phyloP scores from a whole-genome alignment of 2,329 filamentous ascomycete genomes.

The Fusarium miscanthi region DNA sequence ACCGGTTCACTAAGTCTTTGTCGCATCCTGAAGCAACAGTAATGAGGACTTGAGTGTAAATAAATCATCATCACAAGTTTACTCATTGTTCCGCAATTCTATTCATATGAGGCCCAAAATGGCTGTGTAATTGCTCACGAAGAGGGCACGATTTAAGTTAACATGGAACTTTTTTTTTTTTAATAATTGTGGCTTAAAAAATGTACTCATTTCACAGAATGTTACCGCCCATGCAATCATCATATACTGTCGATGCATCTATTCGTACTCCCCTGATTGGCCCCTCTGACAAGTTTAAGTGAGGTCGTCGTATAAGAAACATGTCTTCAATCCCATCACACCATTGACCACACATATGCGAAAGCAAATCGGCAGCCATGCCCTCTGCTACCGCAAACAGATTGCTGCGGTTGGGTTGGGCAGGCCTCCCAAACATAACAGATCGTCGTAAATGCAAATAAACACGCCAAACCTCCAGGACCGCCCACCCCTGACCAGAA shows the following conservation, averaged over 20 bases:
- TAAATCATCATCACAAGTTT: neutral
- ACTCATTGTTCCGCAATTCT: neutral
- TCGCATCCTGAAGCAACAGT: neutral
- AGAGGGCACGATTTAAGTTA: neutral
- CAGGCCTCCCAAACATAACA: conserved; percentile 10
- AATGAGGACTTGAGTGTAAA: neutral
- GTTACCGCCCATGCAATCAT: conserved; percentile 23
- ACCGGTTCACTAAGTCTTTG: conserved; percentile 15
- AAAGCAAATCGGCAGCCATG: conserved; percentile 3
- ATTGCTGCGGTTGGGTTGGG: neutral
- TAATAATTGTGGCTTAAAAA: neutral
- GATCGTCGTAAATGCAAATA: conserved; percentile 35
- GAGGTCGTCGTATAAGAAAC: conserved; percentile 1
- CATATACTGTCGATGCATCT: conserved; percentile 34
- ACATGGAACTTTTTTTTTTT: neutral
- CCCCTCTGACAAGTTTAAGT: conserved; percentile 5
- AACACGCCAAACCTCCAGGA: conserved; percentile 37
- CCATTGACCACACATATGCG: conserved; percentile 4
- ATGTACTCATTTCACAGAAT: conserved; percentile 15
- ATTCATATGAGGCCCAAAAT: neutral
- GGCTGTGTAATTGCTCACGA: neutral
- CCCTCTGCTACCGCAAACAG: neutral
- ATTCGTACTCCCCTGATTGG: conserved; percentile 14
- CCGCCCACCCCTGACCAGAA: conserved; percentile 34
- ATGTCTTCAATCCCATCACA: neutral